Evolutionary conservation across 192 early-diverging fungal genomes (phyloP), one percentile per base, ranked within the genome.

Genomic region (Spinellus fusiger): DNA sequence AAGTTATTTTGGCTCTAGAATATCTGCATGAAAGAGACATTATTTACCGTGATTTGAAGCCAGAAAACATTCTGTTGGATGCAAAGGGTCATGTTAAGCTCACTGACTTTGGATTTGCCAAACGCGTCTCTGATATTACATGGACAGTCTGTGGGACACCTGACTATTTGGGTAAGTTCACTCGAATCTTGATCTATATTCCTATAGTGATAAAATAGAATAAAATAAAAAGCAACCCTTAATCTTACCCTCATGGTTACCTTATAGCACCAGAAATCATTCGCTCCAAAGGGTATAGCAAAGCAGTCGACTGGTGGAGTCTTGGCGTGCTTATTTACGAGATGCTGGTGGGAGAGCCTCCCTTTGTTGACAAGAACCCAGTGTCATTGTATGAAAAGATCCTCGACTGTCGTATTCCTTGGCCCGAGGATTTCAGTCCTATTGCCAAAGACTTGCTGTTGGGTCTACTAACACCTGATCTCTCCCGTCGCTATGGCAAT

Each of bases 231-330:
- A 32, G 28, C 50, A 52, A 15, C 26, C 15, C 18, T 52, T 16
- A 15, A 20, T 32, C 16, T 6, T 55, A 32, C 18, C 5, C 32
- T 55, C 8, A 33, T 20, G 16, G 13, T 66, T 96, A 94, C 37
- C 62, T 98, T 49, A 35, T 37, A 56, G 94, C 94, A 0, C 96
- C 94, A 4, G 96, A 98, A 69, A 76, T 98, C 20, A 76, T 96
- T 35, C 81, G 93, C 8, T 92, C 94, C 5, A 84, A 89, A 12
- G 88, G 88, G 16, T 89, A 96, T 64, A 87, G 84, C 8, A 79
- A 83, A 3, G 86, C 86, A 2, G 96, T 96, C 8, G 96, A 98
- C 62, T 98, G 93, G 93, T 98, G 96, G 96, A 84, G 92, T 1
- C 68, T 97, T 15, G 96, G 96, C 25, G 85, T 96, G 28, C 91